Evolutionary conservation across 306 rosid genomes (phyloP).

Genomic region (Lathyrus tuberosus): DNA sequence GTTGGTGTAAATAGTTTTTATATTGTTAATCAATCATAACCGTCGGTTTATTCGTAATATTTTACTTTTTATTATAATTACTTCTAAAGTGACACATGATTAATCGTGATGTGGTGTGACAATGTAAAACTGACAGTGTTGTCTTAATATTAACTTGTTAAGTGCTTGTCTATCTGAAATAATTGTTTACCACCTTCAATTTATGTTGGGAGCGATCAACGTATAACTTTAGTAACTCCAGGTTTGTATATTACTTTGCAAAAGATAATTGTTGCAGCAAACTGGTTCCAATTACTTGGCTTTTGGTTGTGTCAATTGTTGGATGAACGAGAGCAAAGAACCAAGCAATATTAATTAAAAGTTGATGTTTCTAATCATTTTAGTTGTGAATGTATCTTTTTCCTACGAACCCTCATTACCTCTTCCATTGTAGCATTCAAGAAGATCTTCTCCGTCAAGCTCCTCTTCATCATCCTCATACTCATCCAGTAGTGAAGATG

Average conservation of each 20-base stretch:
- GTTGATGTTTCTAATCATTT: constrained; percentile 7
- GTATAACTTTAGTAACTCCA: background rate
- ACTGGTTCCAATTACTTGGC: background rate
- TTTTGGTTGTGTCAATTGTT: constrained; percentile 23
- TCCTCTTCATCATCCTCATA: constrained; percentile 69
- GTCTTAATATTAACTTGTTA: background rate
- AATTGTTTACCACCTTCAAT: constrained; percentile 6
- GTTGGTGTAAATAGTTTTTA: too few relatives aligned
- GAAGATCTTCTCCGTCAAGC: constrained; percentile 76
- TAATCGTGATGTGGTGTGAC: too few relatives aligned
- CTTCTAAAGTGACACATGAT: too few relatives aligned
- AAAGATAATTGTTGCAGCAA: constrained; percentile 28
- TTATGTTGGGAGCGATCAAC: constrained; percentile 3
- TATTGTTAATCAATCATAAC: too few relatives aligned
- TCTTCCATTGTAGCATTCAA: constrained; percentile 67
- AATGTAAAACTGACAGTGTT: background rate
- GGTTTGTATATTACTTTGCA: constrained; percentile 31
- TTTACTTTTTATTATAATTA: too few relatives aligned
- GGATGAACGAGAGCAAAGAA: background rate
- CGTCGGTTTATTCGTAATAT: too few relatives aligned
- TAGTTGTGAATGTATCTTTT: constrained; percentile 5
- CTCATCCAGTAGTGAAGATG: constrained; percentile 70
- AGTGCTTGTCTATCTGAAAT: background rate
- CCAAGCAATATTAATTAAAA: constrained; percentile 2
- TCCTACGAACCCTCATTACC: constrained; percentile 26